Conservation (phyloP, 2,329 filamentous ascomycete genomes). For the Hymenoscyphus fraxineus region DNA sequence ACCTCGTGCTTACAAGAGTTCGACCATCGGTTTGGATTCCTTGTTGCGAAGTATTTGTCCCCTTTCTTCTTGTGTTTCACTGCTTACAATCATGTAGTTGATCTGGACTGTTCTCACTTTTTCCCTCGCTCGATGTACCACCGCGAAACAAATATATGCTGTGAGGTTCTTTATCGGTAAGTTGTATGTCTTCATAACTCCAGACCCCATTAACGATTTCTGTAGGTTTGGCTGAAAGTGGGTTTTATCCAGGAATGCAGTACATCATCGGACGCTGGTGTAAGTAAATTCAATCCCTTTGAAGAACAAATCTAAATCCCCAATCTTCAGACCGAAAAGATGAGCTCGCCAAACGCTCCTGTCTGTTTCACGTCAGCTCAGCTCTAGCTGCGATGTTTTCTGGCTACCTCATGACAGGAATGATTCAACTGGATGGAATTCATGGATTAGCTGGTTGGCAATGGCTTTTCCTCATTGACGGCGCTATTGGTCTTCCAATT, state of each 20-base stretch:
- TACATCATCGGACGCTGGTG: background rate
- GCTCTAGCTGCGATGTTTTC: background rate
- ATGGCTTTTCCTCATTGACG: background rate
- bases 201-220: background rate
- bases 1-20: background rate
- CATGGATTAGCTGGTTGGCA: background rate
- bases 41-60: background rate
- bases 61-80: background rate
- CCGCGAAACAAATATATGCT: background rate
- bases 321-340: background rate
- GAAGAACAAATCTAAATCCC: background rate
- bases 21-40: background rate
- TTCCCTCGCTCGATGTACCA: background rate
- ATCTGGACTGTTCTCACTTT: background rate
- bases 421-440: background rate
- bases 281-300: background rate
- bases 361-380: background rate
- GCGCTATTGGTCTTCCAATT: background rate
- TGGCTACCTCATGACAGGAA: background rate
- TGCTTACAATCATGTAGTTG: background rate
- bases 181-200: background rate
- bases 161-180: background rate
- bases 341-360: background rate
- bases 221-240: background rate
- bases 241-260: background rate